Percentiles rank a stretch among this genome's conserved stretches.
phyloP scores from a whole-genome alignment of 176 grass and related monocot genomes.

The Puya raimondii region DNA sequence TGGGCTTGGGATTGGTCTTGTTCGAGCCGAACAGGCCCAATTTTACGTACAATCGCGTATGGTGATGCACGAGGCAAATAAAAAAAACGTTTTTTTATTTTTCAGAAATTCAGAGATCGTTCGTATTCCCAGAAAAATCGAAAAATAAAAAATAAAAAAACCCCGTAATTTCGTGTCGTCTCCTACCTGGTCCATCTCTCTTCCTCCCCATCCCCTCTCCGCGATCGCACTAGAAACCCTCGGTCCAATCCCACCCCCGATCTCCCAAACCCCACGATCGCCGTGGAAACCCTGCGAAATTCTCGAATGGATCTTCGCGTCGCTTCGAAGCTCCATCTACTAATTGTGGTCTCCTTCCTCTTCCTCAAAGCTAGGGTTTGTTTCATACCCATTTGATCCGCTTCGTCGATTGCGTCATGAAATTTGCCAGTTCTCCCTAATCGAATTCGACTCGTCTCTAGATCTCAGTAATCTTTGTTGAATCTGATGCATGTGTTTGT shows the following conservation, averaged over 20 bases:
- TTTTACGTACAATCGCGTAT: too few species aligned
- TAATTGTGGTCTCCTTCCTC: background rate
- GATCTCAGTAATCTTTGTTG: background rate
- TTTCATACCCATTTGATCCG: background rate
- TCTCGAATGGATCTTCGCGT: background rate
- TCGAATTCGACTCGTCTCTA: background rate
- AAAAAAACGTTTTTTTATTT: too few species aligned
- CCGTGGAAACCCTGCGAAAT: background rate
- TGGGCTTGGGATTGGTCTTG: too few species aligned
- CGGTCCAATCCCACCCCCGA: background rate
- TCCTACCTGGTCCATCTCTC: background rate
- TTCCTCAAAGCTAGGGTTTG: slow-evolving; percentile 5
- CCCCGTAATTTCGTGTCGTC: background rate
- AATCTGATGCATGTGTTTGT: background rate
- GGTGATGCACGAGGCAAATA: too few species aligned
- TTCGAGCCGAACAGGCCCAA: too few species aligned
- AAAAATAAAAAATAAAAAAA: background rate
- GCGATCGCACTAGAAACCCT: background rate
- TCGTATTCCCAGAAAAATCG: too few species aligned
- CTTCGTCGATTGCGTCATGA: background rate
- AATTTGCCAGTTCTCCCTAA: background rate
- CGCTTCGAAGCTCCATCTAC: background rate
- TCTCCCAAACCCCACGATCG: background rate
- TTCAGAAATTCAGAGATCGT: too few species aligned
- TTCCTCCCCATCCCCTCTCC: background rate